A percentile compares a stretch with the other conserved stretches of the same genome.
Evolutionary conservation across 345 rosid species (phyloP).

Genomic region (Eucalyptus regnans): DNA sequence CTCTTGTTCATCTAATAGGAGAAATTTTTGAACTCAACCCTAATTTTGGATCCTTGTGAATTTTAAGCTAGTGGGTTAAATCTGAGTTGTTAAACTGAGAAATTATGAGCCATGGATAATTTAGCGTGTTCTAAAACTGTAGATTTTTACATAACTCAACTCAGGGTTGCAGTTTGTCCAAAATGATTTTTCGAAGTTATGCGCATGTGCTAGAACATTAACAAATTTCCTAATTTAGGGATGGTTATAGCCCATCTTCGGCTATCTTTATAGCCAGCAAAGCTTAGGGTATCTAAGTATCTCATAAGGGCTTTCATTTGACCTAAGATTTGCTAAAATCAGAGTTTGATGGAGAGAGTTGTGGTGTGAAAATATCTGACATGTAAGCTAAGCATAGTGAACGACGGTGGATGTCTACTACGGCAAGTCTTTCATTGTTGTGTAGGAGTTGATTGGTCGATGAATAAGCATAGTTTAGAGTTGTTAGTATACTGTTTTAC

Average conservation of each 20-base stretch:
- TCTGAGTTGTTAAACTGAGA: background rate
- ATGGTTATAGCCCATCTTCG: no score
- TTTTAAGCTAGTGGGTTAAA: background rate
- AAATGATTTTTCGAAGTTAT: no score
- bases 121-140: no score
- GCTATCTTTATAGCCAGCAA: background rate
- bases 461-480: no score
- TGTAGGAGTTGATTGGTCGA: no score
- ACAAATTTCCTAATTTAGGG: background rate
- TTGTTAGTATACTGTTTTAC: no score
- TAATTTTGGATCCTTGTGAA: background rate
- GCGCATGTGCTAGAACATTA: background rate
- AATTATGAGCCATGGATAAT: no score
- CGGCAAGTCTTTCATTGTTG: no score
- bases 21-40: background rate
- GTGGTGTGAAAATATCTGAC: background rate
- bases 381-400: no score
- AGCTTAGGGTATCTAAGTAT: background rate
- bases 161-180: background rate
- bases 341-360: background rate
- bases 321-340: background rate
- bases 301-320: background rate
- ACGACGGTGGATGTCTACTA: no score
- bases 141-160: no score
- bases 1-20: background rate